Evolutionary conservation across 768 basidiomycete genomes (phyloP), one percentile per base, ranked within the genome.

Genomic region (Jaapia argillacea): DNA sequence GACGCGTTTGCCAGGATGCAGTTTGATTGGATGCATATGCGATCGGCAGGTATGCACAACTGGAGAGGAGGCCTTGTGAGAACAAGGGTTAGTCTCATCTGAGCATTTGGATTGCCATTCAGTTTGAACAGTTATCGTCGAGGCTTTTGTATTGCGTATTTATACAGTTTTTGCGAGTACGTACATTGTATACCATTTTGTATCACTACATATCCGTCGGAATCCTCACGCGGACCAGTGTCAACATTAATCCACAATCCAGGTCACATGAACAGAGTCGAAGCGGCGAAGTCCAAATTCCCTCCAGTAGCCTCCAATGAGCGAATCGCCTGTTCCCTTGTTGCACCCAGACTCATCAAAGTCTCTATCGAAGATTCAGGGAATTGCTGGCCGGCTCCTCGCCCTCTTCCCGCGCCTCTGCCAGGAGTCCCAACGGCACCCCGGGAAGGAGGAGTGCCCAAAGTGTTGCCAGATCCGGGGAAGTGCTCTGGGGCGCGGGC

Each of bases 1-100:
- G 89, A 92, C 58, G 92, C 91, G 0, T 94, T 92, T 57, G 68
- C 86, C 2, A 68, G 88, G 47, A 92, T 94, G 83, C 90, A 93
- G 59, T 71, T 79, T 4, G 82, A 91, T 48, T 86, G 86, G 79
- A 70, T 80, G 2, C 84, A 88, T 53, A 70, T 72, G 31, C 79
- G 90, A 40, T 82, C 81, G 20, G 87, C 86, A 2, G 90, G 90
- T 1, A 85, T 92, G 78, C 70, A 79, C 48, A 89, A 93, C 58
- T 94, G 86, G 83, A 71, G 88, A 41, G 88, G 88, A 4, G 91
- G 91, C 0, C 67, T 93, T 27, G 69, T 85, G 24, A 72, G 89
- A 58, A 85, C 87, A 16, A 73, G 75, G 45, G 77, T 90, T 60
- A 85, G 74, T 54, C 74, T 91, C 51, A 90, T 90, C 44, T 90